Conservation (phyloP, 1,284 basidiomycete species). For the Stygiomarasmius scandens region DNA sequence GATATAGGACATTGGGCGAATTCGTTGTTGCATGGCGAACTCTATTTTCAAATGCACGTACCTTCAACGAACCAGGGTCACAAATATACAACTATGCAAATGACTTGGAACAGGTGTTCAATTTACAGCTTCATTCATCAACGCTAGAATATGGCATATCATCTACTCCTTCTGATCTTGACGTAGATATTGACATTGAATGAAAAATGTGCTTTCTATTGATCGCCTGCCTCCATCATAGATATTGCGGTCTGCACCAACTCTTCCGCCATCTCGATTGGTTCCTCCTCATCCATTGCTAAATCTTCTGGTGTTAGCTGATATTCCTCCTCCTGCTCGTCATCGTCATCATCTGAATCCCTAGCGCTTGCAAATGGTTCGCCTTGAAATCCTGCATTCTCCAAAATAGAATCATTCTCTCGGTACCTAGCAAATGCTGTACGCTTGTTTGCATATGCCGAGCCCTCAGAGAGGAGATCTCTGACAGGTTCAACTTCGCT, state of each 20-base stretch:
- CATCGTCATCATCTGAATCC: not conserved
- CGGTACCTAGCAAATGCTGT: slow-evolving; percentile 1
- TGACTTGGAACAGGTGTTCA: not conserved
- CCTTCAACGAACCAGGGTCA: not conserved
- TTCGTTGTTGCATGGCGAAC: not conserved
- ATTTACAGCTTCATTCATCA: not conserved
- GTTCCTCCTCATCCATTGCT: not conserved
- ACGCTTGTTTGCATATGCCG: slow-evolving; percentile 14
- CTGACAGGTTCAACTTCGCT: slow-evolving; percentile 6
- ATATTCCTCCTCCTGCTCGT: not conserved
- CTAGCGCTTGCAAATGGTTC: not conserved
- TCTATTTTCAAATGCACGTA: not conserved
- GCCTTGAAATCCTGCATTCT: not conserved
- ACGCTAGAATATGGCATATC: not conserved
- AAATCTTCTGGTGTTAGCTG: not conserved
- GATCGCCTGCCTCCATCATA: not conserved
- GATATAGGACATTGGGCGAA: not conserved
- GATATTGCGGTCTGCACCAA: not conserved
- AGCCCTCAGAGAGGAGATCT: slow-evolving; percentile 17
- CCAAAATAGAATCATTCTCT: not conserved
- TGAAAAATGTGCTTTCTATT: not conserved
- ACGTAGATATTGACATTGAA: not conserved
- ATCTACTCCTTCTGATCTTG: not conserved
- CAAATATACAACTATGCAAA: not conserved
- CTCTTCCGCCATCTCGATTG: not conserved